phyloP scores from a whole-genome alignment of 495 filamentous ascomycete genomes.

The Podospora tetraspora region DNA sequence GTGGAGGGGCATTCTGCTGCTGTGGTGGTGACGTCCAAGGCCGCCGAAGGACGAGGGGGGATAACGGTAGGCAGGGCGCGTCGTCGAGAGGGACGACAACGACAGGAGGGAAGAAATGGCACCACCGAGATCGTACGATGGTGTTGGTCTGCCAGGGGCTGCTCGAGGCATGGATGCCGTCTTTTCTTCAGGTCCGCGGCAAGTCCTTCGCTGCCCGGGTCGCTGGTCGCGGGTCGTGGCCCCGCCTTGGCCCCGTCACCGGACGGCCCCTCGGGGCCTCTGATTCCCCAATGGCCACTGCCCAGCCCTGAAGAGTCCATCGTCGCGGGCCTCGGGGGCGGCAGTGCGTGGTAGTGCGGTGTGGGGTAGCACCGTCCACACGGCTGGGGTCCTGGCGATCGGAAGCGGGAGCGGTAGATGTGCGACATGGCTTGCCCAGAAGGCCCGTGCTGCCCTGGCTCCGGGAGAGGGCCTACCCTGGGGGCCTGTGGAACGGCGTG shows the following conservation, averaged over 20 bases:
- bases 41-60: slow-evolving; percentile 1
- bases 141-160: not conserved
- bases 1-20: slow-evolving; percentile 72
- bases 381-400: slow-evolving; percentile 3
- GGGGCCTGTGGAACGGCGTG: not conserved
- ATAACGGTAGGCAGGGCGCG: slow-evolving; percentile 1
- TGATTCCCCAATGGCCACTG: not conserved
- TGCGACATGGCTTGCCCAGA: not conserved
- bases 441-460: not conserved
- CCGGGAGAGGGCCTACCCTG: not conserved
- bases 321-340: not conserved
- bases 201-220: not conserved
- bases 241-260: not conserved
- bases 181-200: not conserved
- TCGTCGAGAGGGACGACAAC: slow-evolving; percentile 10
- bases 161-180: not conserved
- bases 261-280: not conserved
- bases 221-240: not conserved
- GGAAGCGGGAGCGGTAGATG: slow-evolving; percentile 19
- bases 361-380: slow-evolving; percentile 7
- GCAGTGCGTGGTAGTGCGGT: not conserved
- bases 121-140: slow-evolving; percentile 10
- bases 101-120: not conserved
- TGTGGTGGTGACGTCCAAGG: slow-evolving; percentile 26
- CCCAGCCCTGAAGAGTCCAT: not conserved